Evolutionary conservation across 495 filamentous ascomycete genomes (phyloP).

Genomic region (Chaetomium tenue): DNA sequence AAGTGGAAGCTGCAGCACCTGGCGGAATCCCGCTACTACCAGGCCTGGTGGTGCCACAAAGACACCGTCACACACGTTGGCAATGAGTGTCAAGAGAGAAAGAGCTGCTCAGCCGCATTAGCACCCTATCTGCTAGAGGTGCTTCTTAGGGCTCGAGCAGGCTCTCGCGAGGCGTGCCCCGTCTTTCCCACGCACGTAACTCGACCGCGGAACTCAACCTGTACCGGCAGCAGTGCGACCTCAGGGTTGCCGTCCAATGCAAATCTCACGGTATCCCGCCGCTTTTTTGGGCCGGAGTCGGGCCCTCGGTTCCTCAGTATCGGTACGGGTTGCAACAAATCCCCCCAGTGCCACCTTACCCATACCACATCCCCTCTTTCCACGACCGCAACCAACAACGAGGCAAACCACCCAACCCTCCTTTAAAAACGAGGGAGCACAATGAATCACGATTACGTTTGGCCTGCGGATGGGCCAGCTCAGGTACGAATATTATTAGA

Average conservation of each 20-base stretch:
- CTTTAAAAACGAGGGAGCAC: not conserved
- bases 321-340: not conserved
- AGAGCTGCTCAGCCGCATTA: not conserved
- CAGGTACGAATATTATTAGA: not conserved
- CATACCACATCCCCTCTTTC: not conserved
- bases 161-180: not conserved
- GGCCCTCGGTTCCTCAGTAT: not conserved
- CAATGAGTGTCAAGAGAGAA: not conserved
- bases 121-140: not conserved
- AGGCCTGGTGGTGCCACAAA: not conserved
- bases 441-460: not conserved
- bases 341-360: not conserved
- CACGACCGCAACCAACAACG: not conserved
- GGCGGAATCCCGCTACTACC: not conserved
- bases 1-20: not conserved
- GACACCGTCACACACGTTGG: not conserved
- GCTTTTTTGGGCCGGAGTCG: not conserved
- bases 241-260: not conserved
- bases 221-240: not conserved
- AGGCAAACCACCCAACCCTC: not conserved
- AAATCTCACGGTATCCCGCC: not conserved
- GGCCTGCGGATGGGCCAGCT: not conserved
- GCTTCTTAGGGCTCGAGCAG: not conserved
- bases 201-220: not conserved
- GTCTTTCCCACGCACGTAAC: not conserved